phyloP scores from a whole-genome alignment of 108 stramenopile genomes.

The Aurantiochytrium sp. region DNA sequence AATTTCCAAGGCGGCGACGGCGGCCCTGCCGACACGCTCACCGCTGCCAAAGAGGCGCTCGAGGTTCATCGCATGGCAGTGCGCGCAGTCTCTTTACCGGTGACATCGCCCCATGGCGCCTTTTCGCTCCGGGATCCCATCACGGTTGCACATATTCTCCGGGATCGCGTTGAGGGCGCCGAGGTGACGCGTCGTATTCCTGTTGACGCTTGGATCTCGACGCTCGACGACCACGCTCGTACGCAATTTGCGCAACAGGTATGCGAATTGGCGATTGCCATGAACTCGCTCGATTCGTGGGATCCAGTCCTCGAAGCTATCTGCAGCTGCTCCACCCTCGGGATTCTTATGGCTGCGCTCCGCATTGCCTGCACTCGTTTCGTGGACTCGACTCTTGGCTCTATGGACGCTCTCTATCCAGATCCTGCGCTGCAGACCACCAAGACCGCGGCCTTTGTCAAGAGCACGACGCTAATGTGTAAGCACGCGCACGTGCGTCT shows the following conservation, averaged over 20 bases:
- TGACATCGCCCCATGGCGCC: not conserved
- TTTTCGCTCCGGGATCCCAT: not conserved
- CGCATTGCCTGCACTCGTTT: not conserved
- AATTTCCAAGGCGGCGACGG: not conserved
- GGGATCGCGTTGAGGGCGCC: not conserved
- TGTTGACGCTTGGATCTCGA: not conserved
- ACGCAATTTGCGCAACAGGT: too few species aligned
- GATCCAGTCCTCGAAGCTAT: not conserved
- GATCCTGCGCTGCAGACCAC: not conserved
- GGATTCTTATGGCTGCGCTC: not conserved
- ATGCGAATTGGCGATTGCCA: too few species aligned
- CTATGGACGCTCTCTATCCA: not conserved
- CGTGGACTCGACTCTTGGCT: not conserved
- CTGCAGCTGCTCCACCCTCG: not conserved
- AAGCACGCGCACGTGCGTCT: not conserved
- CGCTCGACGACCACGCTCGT: too few species aligned
- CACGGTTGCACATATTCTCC: not conserved
- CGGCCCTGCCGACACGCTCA: too few species aligned
- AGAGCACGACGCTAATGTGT: not conserved
- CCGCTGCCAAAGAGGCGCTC: not conserved
- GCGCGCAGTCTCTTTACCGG: not conserved
- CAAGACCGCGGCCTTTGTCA: not conserved
- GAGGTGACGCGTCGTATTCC: not conserved
- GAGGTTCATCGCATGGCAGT: not conserved
- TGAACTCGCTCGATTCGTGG: not conserved